Base-by-base conservation (phyloP, 2,329 filamentous ascomycete species). In the Colletotrichum sp. region DNA sequence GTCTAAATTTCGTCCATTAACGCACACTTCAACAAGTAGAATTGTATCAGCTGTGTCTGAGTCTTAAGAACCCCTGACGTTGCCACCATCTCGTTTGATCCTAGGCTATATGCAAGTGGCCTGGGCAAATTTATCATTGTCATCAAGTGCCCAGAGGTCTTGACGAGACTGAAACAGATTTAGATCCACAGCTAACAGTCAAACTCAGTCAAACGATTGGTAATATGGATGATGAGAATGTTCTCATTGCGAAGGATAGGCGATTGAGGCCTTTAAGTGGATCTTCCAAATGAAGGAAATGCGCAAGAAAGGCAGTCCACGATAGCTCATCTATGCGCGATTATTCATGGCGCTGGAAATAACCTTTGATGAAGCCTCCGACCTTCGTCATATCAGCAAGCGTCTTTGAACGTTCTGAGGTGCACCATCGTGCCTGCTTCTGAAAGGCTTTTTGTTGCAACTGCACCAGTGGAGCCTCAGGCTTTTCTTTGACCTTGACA, bases 301-400 rank as follows among this genome's bases (percentile, higher is more conserved):
- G 44, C 10, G 6, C 44, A 49, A 49, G 3, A 49, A 13, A 49
- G 44, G 6, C 44, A 49, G 18, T 2, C 6, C 7, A 49, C 0
- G 0, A 12, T 12, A 49, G 39, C 39, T 49, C 44, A 4, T 4
- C 6, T 49, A 49, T 21, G n/a, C 4, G 10, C 44, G 6, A 7
- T 49, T 49, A 13, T 49, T 21, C 18, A 49, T 49, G 6, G 6
- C 10, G 9, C 0, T 13, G 44, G 44, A 21, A 49, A 49, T 49
- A 13, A 49, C 18, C n/a, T 13, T 0, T 49, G 0, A 12, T 21
- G 3, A 49, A 0, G 44, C 44, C 44, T 49, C 18, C 18, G 0
- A 0, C 44, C 44, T 49, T 49, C 0, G 10, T 3, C 0, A 4
- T 12, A 21, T 49, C 10, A 49, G 44, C n/a, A 49, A 49, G n/a